Evolutionary conservation across 2,329 filamentous ascomycete species (phyloP).

Genomic region (Alternaria novae-zelandiae): DNA sequence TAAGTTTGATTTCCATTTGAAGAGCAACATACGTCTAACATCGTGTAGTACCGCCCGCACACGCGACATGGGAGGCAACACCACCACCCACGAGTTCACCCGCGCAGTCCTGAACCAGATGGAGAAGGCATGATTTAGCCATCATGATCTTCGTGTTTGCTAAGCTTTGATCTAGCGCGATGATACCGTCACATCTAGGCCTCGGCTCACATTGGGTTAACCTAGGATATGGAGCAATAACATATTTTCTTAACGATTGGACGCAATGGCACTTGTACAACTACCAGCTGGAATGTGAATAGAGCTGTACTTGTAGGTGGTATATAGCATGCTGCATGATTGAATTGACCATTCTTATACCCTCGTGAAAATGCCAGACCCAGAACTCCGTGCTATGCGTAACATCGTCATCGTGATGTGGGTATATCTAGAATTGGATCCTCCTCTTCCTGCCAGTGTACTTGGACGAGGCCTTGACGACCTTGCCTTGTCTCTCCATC

Average conservation of each 20-base stretch:
- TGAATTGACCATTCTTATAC: conserved; percentile 41
- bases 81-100: conserved; percentile 94
- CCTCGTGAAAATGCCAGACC: conserved; percentile 25
- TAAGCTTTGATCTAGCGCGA: conserved; percentile 22
- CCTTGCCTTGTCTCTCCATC: conserved; percentile 92
- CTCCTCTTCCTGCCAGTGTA: conserved; percentile 92
- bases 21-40: conserved; percentile 35
- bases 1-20: conserved; percentile 54
- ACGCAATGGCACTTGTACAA: conserved; percentile 40
- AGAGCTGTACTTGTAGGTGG: conserved; percentile 51
- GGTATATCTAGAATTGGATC: conserved; percentile 68
- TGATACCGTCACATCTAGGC: conserved; percentile 12
- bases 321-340: conserved; percentile 50
- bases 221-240: conserved; percentile 8
- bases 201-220: conserved; percentile 10
- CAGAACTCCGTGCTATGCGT: conserved; percentile 47
- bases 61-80: conserved; percentile 91
- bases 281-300: conserved; percentile 42
- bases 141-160: conserved; percentile 17
- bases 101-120: conserved; percentile 93
- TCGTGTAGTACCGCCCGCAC: conserved; percentile 77
- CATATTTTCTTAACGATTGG: conserved; percentile 30
- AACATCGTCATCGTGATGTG: conserved; percentile 33
- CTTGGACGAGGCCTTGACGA: conserved; percentile 90
- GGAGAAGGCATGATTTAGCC: conserved; percentile 62